Evolutionary conservation across 345 rosid genomes (phyloP).

Genomic region (Linum tenue): DNA sequence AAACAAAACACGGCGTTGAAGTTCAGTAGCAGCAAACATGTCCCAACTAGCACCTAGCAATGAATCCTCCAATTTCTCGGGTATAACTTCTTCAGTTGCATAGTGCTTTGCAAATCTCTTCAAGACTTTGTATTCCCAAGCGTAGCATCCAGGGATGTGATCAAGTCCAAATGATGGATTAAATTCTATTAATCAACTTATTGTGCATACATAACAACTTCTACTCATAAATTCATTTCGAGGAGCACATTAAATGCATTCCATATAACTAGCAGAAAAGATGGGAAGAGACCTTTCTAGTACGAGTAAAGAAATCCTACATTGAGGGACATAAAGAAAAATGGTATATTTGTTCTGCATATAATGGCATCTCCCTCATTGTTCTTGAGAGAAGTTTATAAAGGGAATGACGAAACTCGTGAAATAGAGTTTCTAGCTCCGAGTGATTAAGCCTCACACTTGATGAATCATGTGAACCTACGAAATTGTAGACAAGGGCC

Average conservation of each 20-base stretch:
- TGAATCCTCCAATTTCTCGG: conserved; percentile 72
- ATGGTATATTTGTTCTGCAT: background rate
- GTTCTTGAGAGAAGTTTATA: conserved; percentile 91
- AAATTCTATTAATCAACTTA: background rate
- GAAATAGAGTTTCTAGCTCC: conserved; percentile 89
- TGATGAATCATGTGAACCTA: conserved; percentile 42
- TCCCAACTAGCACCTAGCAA: conserved; percentile 64
- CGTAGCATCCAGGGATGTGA: conserved; percentile 56
- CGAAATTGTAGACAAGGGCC: conserved; percentile 85
- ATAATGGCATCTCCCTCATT: conserved; percentile 22
- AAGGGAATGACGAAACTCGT: conserved; percentile 96
- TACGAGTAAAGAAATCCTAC: background rate
- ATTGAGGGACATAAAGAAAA: conserved; percentile 10
- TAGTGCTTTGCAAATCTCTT: conserved; percentile 78
- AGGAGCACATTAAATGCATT: no score
- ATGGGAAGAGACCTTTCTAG: no score
- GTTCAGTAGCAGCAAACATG: conserved; percentile 91
- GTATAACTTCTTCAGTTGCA: conserved; percentile 74
- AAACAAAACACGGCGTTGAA: conserved; percentile 75
- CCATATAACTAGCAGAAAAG: no score
- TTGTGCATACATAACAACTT: no score
- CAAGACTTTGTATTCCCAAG: conserved; percentile 75
- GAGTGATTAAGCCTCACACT: conserved; percentile 66
- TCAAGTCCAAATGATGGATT: conserved; percentile 10
- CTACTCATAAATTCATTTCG: no score